Conservation (phyloP, 2,329 filamentous ascomycete species). For the Pseudocercospora cruenta region DNA sequence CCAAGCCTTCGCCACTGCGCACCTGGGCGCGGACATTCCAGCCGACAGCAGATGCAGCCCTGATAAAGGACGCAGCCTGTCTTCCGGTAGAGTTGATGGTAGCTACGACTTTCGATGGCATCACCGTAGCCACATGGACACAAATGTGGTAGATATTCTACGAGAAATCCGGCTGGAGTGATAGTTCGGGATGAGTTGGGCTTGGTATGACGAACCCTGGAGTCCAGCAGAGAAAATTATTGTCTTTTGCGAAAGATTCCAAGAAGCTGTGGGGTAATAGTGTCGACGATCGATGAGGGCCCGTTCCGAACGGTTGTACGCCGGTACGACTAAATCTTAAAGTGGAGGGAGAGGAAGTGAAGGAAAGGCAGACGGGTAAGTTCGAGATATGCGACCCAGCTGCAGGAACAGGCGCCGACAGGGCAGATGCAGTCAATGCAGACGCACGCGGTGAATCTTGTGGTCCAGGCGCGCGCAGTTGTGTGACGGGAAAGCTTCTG, state of each 20-base stretch:
- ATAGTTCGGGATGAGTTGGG: neutral
- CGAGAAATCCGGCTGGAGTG: neutral
- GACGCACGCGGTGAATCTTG: neutral
- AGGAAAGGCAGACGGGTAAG: neutral
- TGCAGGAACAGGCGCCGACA: neutral
- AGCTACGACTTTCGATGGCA: slow-evolving; percentile 73
- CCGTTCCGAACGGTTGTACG: slow-evolving; percentile 6
- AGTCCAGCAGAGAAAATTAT: slow-evolving; percentile 9
- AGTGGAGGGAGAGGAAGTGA: slow-evolving; percentile 1
- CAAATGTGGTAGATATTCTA: neutral
- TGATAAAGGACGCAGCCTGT: slow-evolving; percentile 92
- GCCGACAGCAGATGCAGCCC: slow-evolving; percentile 89
- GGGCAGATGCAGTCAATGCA: slow-evolving; percentile 13
- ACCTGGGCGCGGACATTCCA: slow-evolving; percentile 93
- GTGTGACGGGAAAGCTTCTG: neutral
- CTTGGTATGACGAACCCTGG: neutral
- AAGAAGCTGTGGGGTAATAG: neutral
- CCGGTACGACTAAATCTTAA: slow-evolving; percentile 4
- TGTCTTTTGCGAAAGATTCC: slow-evolving; percentile 14
- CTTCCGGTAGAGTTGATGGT: slow-evolving; percentile 95
- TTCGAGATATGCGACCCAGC: neutral
- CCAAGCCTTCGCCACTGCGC: slow-evolving; percentile 81
- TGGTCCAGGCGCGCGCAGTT: slow-evolving; percentile 2
- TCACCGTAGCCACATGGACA: slow-evolving; percentile 32
- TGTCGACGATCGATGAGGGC: slow-evolving; percentile 11